Percentiles rank a stretch among this genome's conserved stretches.
phyloP scores from a whole-genome alignment of 177 flowering plant genomes.

The Vitis hybrid region DNA sequence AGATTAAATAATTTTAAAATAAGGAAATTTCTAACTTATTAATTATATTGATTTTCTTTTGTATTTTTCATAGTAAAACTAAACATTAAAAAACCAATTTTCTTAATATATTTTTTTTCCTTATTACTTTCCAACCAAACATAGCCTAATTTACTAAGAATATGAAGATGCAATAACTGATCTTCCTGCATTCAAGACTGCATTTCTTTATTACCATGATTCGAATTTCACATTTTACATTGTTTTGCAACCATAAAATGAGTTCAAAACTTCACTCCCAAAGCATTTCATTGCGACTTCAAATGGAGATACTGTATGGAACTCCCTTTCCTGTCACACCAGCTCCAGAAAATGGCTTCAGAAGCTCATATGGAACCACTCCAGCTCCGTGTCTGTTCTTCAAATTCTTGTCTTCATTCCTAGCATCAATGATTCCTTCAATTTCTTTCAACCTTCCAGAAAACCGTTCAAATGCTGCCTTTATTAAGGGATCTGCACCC shows the following conservation, averaged over 20 bases:
- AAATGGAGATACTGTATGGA: conserved; percentile 68
- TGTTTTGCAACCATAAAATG: not conserved
- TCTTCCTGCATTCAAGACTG: not conserved
- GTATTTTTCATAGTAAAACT: no score
- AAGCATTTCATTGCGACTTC: not conserved
- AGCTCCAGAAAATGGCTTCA: conserved; percentile 57
- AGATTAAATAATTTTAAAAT: no score
- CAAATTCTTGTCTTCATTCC: conserved; percentile 33
- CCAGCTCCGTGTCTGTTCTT: conserved; percentile 66
- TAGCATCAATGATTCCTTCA: conserved; percentile 46
- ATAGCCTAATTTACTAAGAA: not conserved
- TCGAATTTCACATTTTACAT: not conserved
- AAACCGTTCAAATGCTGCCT: conserved; percentile 50
- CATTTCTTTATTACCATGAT: not conserved
- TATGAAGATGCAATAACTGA: not conserved
- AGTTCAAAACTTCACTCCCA: not conserved
- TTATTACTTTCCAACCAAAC: not conserved
- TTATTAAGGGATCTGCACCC: conserved; percentile 29
- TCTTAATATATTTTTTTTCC: no score
- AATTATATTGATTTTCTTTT: no score
- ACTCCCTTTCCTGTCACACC: conserved; percentile 69
- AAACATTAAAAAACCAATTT: no score
- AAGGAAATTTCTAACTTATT: no score
- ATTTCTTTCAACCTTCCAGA: conserved; percentile 40
- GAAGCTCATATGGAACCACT: conserved; percentile 50